These are phyloP conservation scores for Zychaea mexicana DNA, from an alignment of 371 early-diverging fungal genomes.

Conservation along the genomic window DNA sequence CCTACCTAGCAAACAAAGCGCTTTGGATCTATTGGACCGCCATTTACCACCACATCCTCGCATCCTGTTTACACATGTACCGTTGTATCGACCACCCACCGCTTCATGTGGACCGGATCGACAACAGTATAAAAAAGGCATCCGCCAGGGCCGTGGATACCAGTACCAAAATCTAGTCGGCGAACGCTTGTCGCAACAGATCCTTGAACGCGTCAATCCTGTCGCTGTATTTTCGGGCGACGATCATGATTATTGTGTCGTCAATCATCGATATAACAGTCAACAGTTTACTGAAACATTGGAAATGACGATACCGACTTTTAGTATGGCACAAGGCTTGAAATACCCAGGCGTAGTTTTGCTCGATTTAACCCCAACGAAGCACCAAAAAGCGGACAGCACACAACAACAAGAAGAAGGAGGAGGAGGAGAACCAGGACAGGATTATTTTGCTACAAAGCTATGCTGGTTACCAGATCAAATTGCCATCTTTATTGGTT, in stretches of 20 bases:
- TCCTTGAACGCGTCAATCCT: constrained; percentile 71
- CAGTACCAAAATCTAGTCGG: constrained; percentile 88
- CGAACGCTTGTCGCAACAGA: constrained; percentile 45
- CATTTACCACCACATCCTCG: constrained; percentile 13
- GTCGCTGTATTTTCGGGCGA: constrained; percentile 84
- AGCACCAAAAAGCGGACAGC: background rate
- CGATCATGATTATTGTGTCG: constrained; percentile 89
- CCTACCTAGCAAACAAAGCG: constrained; percentile 43
- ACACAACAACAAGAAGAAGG: too few relatives aligned
- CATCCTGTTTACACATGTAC: constrained; percentile 39
- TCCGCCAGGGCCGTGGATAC: constrained; percentile 63
- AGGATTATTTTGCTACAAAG: constrained; percentile 14
- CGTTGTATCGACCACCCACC: constrained; percentile 38
- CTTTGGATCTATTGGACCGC: constrained; percentile 35
- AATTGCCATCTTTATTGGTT: constrained; percentile 32
- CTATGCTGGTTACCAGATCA: constrained; percentile 48
- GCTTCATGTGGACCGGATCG: constrained; percentile 76
- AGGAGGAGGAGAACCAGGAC: background rate
- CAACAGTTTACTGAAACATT: background rate
- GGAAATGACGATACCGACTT: constrained; percentile 55
- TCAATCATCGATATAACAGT: constrained; percentile 41
- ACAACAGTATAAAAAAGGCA: constrained; percentile 17
- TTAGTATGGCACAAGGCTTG: constrained; percentile 63
- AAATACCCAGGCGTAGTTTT: constrained; percentile 47
- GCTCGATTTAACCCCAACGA: constrained; percentile 17